These are phyloP conservation scores for Ruellia speciosa DNA, from an alignment of 305 asterid genomes.

Conservation along the genomic window DNA sequence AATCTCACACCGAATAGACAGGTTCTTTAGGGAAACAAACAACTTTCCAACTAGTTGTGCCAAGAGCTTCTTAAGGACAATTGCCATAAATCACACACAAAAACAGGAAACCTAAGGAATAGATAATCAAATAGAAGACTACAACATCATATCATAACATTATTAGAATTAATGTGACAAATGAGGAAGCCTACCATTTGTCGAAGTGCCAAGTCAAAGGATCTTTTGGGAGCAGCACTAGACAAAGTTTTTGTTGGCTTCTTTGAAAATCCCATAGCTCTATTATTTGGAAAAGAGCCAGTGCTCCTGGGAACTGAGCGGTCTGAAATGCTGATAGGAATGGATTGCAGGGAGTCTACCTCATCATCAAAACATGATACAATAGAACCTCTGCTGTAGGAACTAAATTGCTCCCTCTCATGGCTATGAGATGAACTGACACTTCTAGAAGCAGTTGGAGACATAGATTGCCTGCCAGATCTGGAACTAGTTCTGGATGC, in stretches of 20 bases:
- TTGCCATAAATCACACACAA: slow-evolving; percentile 15
- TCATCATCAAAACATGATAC: slow-evolving; percentile 96
- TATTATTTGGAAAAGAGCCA: slow-evolving; percentile 39
- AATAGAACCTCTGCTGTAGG: slow-evolving; percentile 73
- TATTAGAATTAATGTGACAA: slow-evolving; percentile 20
- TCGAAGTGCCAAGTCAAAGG: slow-evolving; percentile 77
- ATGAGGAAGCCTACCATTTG: slow-evolving; percentile 51
- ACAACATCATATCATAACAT: background rate
- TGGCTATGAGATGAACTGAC: slow-evolving; percentile 56
- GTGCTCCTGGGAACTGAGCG: slow-evolving; percentile 47
- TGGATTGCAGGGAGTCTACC: slow-evolving; percentile 59
- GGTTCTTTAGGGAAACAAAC: background rate
- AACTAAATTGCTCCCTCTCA: slow-evolving; percentile 57
- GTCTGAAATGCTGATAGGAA: slow-evolving; percentile 47
- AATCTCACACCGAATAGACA: background rate
- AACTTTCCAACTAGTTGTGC: slow-evolving; percentile 10
- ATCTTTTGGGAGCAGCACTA: slow-evolving; percentile 86
- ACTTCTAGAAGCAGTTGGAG: slow-evolving; percentile 87
- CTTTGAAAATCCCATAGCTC: slow-evolving; percentile 48
- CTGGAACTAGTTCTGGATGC: slow-evolving; percentile 73
- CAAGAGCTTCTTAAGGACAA: background rate
- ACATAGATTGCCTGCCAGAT: slow-evolving; percentile 84
- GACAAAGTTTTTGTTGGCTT: slow-evolving; percentile 53
- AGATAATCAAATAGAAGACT: slow-evolving; percentile 18
- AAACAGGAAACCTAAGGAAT: slow-evolving; percentile 15